These are phyloP conservation scores for Dendrobium officinale DNA, from an alignment of 106 monocot genomes.

Conservation along the genomic window DNA sequence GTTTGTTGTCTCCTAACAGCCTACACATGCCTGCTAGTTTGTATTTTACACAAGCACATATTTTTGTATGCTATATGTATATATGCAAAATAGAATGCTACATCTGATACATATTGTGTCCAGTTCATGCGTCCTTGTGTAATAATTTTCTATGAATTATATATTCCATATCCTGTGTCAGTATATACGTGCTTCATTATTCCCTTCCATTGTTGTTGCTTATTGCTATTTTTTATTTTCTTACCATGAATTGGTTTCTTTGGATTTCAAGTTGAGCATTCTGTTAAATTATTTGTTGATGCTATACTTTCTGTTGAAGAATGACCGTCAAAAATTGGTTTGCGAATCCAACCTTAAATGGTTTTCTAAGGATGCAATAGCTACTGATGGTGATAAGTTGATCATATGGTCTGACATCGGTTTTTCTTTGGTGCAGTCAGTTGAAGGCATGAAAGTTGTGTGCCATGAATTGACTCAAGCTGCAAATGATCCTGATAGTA, in stretches of 20 bases:
- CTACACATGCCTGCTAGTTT: background rate
- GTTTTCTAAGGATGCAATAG: background rate
- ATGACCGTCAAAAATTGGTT: no score
- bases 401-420: background rate
- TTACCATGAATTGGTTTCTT: background rate
- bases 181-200: background rate
- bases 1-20: background rate
- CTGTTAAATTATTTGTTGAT: background rate
- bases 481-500: conserved; percentile 60
- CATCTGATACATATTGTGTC: background rate
- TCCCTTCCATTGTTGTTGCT: background rate
- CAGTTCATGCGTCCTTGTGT: background rate
- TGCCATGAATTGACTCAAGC: conserved; percentile 85
- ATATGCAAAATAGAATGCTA: background rate
- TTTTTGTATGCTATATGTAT: background rate
- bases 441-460: conserved; percentile 98
- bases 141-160: background rate
- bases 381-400: background rate
- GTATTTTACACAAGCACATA: background rate
- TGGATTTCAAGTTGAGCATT: background rate
- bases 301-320: no score
- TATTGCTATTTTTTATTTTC: background rate
- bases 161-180: background rate
- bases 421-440: conserved; percentile 60
- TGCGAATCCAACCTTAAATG: no score